Evolutionary conservation across 768 basidiomycete species (phyloP), one percentile per base, ranked within the genome.

Genomic region (Butyriboletus loyo): DNA sequence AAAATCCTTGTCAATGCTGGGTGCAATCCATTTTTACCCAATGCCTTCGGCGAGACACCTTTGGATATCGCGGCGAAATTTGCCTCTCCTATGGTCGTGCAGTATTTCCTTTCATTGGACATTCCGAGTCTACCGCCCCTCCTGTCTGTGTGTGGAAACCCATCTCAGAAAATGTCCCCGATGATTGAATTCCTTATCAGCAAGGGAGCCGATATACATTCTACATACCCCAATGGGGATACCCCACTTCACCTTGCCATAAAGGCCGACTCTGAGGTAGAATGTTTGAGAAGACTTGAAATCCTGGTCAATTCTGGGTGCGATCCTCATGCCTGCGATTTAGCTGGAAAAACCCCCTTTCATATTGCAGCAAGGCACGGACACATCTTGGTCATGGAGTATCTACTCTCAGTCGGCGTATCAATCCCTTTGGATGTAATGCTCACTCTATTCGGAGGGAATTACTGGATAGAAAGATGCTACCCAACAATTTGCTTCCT

Each of bases 251-350:
- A 41, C 25, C 40, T 41, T 25, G 1, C 24, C 17, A 27, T 41
- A 25, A 5, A 4, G 2, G 40, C 40, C 7, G 0, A 17, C 24
- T 41, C 24, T 4, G 24, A 41, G n/a, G 15, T 10, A 17, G 15
- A 42, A 27, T 11, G 17, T 7, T 19, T 27, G n/a, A 42, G 25
- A 27, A 9, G 25, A 28, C 5, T 45, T n/a, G 22, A 36, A 39
- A 14, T 35, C 21, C 49, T 60, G 5, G 5, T 53, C 1, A 32
- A 35, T 28, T 54, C 58, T 0, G 59, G 59, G 15, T 60, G 59
- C 21, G 8, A 50, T 30, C 17, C 43, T 7, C 32, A 39, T 28
- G 6, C 22, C 1, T 14, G 10, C 5, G 48, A 59, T 15, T 32
- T 28, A 1, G 36, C 9, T 24, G 41, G 46, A 0, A 9, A 37